Percentiles rank a stretch among this genome's conserved stretches.
phyloP scores from a whole-genome alignment of 2,329 filamentous ascomycete species.

The Fusarium tjaetaba region DNA sequence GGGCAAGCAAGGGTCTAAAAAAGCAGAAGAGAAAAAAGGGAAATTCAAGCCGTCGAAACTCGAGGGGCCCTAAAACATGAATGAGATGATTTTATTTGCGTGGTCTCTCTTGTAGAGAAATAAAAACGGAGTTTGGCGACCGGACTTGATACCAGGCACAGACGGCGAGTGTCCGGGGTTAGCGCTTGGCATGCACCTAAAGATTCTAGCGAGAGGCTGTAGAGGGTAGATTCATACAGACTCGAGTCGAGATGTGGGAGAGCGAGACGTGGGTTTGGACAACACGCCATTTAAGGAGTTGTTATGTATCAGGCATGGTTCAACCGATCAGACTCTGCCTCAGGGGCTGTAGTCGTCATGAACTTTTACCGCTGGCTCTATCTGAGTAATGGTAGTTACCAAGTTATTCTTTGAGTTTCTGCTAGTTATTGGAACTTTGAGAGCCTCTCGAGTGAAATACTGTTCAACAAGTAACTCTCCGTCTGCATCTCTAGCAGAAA shows the following conservation, averaged over 20 bases:
- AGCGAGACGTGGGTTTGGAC: constrained; percentile 15
- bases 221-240: constrained; percentile 7
- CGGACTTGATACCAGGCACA: constrained; percentile 40
- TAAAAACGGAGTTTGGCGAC: constrained; percentile 30
- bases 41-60: constrained; percentile 10
- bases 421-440: neutral
- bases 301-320: constrained; percentile 25
- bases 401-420: neutral
- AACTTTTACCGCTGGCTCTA: neutral
- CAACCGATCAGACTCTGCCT: neutral
- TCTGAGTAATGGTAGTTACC: neutral
- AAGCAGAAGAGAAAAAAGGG: neutral
- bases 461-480: neutral
- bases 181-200: constrained; percentile 37
- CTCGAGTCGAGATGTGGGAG: neutral
- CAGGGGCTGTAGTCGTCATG: neutral
- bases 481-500: constrained; percentile 3
- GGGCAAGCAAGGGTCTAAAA: constrained; percentile 22
- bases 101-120: neutral
- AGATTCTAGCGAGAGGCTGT: constrained; percentile 11
- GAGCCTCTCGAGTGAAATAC: neutral
- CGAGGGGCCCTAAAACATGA: constrained; percentile 11
- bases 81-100: constrained; percentile 29
- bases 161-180: constrained; percentile 35
- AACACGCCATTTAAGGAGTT: constrained; percentile 38